Conservation (phyloP, 768 basidiomycete species). For the Dioszegia crocea region DNA sequence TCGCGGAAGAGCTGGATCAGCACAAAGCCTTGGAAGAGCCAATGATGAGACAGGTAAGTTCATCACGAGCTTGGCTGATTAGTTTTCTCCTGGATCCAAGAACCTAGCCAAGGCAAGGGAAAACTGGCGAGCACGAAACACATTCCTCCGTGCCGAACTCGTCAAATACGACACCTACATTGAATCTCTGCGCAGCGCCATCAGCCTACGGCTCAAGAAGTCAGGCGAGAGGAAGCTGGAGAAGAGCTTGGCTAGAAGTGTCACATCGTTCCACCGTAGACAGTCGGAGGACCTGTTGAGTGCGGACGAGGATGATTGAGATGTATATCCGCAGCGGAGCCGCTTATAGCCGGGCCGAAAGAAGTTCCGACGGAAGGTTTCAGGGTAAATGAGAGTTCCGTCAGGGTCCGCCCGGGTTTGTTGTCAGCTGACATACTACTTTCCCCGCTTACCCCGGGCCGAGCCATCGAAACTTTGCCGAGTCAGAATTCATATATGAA, state of each 20-base stretch:
- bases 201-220: slow-evolving; percentile 78
- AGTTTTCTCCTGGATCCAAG: slow-evolving; percentile 76
- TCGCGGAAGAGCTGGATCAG: slow-evolving; percentile 72
- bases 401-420: neutral
- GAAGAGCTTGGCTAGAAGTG: slow-evolving; percentile 39
- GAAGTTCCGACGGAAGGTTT: too few relatives aligned
- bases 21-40: slow-evolving; percentile 81
- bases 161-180: slow-evolving; percentile 95
- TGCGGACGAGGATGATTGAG: neutral
- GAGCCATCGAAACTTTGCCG: neutral
- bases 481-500: neutral
- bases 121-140: slow-evolving; percentile 91
- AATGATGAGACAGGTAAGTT: slow-evolving; percentile 70
- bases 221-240: slow-evolving; percentile 82
- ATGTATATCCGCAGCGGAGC: too few relatives aligned
- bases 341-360: neutral
- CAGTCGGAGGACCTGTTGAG: slow-evolving; percentile 13
- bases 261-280: slow-evolving; percentile 18
- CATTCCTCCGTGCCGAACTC: slow-evolving; percentile 82
- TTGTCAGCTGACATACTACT: neutral
- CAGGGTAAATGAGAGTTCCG: neutral
- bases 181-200: slow-evolving; percentile 77
- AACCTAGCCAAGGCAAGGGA: slow-evolving; percentile 70
- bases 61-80: slow-evolving; percentile 9
- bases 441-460: neutral